Conservation (phyloP, 176 grass and related monocot species). For the Musa troglodytarum region DNA sequence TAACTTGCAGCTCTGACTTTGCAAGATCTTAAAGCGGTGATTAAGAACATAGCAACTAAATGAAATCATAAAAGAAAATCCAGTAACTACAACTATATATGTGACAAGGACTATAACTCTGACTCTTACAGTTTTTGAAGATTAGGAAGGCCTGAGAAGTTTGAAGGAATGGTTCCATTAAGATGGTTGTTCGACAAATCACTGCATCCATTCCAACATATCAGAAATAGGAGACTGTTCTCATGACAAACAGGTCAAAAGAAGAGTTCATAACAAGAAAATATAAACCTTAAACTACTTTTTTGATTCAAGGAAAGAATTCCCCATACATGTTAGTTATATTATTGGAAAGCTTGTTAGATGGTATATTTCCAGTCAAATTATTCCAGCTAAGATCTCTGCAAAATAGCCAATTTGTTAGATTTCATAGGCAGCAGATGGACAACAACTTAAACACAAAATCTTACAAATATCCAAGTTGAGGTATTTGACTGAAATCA, state of each 20-base stretch:
- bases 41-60: conserved; percentile 8
- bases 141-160: conserved; percentile 45
- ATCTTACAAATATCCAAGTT: conserved; percentile 67
- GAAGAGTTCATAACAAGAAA: background rate
- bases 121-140: conserved; percentile 56
- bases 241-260: too few species aligned
- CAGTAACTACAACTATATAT: conserved; percentile 7
- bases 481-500: conserved; percentile 46
- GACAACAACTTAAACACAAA: conserved; percentile 1
- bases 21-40: background rate
- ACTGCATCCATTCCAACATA: conserved; percentile 28
- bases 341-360: conserved; percentile 37
- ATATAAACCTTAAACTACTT: too few species aligned
- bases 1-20: background rate
- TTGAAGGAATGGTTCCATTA: conserved; percentile 52
- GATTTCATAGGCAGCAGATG: background rate
- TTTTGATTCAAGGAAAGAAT: background rate
- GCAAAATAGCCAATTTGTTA: conserved; percentile 27
- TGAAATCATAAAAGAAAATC: background rate
- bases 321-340: conserved; percentile 57
- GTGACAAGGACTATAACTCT: background rate
- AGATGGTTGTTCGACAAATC: conserved; percentile 59
- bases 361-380: conserved; percentile 53
- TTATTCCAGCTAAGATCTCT: conserved; percentile 77
- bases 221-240: background rate